Conservation (phyloP, 768 basidiomycete species). For the Russula sp. region DNA sequence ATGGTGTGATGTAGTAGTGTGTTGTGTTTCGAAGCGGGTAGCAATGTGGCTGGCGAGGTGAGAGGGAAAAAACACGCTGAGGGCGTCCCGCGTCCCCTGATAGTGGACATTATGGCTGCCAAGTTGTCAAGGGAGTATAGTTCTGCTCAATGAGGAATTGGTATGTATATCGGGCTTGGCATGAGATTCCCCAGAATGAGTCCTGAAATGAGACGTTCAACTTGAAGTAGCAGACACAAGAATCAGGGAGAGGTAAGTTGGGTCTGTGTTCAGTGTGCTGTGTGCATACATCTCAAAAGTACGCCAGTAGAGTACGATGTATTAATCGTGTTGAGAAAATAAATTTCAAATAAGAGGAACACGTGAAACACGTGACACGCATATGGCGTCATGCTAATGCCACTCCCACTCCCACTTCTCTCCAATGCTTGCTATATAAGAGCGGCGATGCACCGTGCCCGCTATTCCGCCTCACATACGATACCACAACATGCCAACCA, state of each 20-base stretch:
- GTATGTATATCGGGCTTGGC: conserved; percentile 1
- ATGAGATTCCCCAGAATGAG: background rate
- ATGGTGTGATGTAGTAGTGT: background rate
- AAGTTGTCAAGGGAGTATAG: background rate
- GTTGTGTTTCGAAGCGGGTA: conserved; percentile 4
- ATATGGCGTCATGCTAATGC: too few species aligned
- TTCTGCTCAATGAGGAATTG: conserved; percentile 18
- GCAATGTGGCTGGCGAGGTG: conserved; percentile 4
- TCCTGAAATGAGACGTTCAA: background rate
- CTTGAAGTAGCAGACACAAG: background rate
- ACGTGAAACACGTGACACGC: too few species aligned
- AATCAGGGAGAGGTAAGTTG: background rate
- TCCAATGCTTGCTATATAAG: too few species aligned
- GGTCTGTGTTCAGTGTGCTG: too few species aligned
- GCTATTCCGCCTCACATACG: background rate
- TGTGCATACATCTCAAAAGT: background rate
- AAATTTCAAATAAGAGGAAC: too few species aligned
- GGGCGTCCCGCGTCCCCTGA: background rate
- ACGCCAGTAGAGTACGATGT: too few species aligned
- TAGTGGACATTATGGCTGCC: background rate
- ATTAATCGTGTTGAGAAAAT: too few species aligned
- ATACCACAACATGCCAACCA: conserved; percentile 3
- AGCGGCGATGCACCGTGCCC: background rate
- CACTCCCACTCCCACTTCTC: too few species aligned
- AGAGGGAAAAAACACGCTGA: background rate